A percentile compares a stretch with the other conserved stretches of the same genome.
Evolutionary conservation across 306 rosid species (phyloP).

Genomic region (Prunus salicina): DNA sequence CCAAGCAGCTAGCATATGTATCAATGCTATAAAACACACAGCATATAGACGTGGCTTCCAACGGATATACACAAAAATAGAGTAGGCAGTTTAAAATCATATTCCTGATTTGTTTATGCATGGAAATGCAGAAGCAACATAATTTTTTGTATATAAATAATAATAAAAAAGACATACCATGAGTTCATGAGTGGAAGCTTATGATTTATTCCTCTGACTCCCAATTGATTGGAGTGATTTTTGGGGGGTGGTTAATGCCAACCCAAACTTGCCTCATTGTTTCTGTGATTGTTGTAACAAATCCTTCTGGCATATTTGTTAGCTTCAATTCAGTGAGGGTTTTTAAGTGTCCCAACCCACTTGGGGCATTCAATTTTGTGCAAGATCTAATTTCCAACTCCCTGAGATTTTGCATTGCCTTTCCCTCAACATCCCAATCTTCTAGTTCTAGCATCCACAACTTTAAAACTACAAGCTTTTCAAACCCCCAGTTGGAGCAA

Average conservation of each 20-base stretch:
- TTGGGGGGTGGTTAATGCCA: neutral
- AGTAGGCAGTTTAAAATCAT: too few relatives aligned
- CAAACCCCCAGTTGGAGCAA: slow-evolving; percentile 22
- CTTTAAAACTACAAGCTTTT: slow-evolving; percentile 31
- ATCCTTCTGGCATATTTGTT: slow-evolving; percentile 7
- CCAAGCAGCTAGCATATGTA: too few relatives aligned
- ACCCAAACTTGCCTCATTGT: neutral
- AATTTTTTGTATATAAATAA: too few relatives aligned
- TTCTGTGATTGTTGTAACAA: neutral
- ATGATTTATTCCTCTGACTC: too few relatives aligned
- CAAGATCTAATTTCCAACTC: slow-evolving; percentile 36
- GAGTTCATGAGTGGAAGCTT: too few relatives aligned
- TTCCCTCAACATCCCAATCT: slow-evolving; percentile 23
- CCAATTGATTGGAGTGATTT: too few relatives aligned
- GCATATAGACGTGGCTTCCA: too few relatives aligned
- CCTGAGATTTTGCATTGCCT: slow-evolving; percentile 26
- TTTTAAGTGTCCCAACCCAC: slow-evolving; percentile 25
- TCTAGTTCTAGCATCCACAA: slow-evolving; percentile 29
- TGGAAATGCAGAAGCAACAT: too few relatives aligned
- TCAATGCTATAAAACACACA: too few relatives aligned
- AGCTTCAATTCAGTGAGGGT: slow-evolving; percentile 22
- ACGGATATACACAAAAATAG: too few relatives aligned
- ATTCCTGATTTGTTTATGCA: too few relatives aligned
- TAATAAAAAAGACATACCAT: too few relatives aligned
- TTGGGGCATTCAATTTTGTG: neutral